A percentile compares a stretch with the other conserved stretches of the same genome.
phyloP scores from a whole-genome alignment of 1,139 yeast genomes.

The Pichia sp. region DNA sequence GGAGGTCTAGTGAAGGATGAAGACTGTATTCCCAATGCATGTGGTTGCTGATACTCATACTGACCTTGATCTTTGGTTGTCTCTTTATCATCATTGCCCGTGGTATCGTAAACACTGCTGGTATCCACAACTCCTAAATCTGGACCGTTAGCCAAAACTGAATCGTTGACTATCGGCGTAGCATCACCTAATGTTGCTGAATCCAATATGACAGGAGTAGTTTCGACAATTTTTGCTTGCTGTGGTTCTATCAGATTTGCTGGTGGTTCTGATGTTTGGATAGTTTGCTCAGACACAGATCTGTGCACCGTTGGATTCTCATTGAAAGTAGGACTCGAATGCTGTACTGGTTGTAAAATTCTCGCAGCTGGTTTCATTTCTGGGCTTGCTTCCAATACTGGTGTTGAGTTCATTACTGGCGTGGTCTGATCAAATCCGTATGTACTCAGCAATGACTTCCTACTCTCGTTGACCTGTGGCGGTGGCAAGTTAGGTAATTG shows the following conservation, averaged over 20 bases:
- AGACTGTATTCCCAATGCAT: constrained; percentile 2
- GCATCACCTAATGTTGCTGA: too few species aligned
- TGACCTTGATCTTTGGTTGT: background rate
- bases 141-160: background rate
- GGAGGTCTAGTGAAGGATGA: background rate
- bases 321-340: constrained; percentile 1
- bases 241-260: constrained; percentile 8
- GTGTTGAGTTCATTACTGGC: constrained; percentile 12
- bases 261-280: constrained; percentile 9
- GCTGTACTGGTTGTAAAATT: background rate
- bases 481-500: constrained; percentile 11
- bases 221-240: constrained; percentile 9
- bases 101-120: constrained; percentile 3
- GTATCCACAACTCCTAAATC: background rate
- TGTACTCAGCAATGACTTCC: constrained; percentile 12
- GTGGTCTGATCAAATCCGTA: constrained; percentile 20
- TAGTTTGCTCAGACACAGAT: constrained; percentile 8
- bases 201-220: constrained; percentile 5
- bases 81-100: background rate
- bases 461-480: constrained; percentile 2
- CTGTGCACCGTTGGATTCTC: constrained; percentile 6
- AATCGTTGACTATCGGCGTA: too few species aligned
- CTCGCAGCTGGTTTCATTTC: background rate
- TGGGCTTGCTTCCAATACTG: constrained; percentile 11
- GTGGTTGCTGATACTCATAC: constrained; percentile 5